phyloP scores from a whole-genome alignment of 1,284 basidiomycete species.

The Cutaneotrichosporon cavernicola region DNA sequence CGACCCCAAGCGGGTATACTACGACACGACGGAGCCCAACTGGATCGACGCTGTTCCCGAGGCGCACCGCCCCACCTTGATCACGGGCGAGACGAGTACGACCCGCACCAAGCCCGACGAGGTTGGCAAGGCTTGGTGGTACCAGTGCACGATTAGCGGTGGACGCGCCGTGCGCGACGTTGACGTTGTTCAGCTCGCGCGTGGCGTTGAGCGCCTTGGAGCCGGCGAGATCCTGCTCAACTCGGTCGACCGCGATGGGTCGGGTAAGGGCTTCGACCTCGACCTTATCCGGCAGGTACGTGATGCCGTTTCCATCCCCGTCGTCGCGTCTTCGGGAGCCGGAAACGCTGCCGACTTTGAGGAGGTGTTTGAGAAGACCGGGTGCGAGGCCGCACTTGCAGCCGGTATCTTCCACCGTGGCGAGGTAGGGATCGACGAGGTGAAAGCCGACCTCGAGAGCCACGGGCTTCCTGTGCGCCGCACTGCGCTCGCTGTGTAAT shows the following conservation, averaged over 20 bases:
- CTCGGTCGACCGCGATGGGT: constrained; percentile 95
- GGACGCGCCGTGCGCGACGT: constrained; percentile 83
- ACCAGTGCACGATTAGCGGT: constrained; percentile 94
- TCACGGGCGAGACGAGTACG: constrained; percentile 55
- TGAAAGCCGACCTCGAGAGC: constrained; percentile 62
- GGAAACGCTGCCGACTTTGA: constrained; percentile 79
- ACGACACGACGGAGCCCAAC: constrained; percentile 61
- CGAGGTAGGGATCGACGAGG: constrained; percentile 69
- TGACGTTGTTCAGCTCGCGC: constrained; percentile 89
- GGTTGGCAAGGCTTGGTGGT: constrained; percentile 89
- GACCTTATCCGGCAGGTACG: constrained; percentile 78
- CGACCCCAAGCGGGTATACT: constrained; percentile 87
- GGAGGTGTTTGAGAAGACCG: constrained; percentile 75
- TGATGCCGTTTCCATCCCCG: constrained; percentile 76
- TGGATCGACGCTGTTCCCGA: constrained; percentile 67
- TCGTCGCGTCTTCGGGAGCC: constrained; percentile 92
- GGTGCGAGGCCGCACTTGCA: constrained; percentile 88
- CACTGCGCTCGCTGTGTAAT: constrained; percentile 22
- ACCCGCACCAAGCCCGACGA: constrained; percentile 59
- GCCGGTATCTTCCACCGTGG: constrained; percentile 96
- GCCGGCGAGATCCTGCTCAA: constrained; percentile 96
- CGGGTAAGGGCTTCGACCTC: constrained; percentile 87
- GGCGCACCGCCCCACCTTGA: constrained; percentile 43
- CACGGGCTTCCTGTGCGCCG: constrained; percentile 56
- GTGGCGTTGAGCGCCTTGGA: constrained; percentile 82